Base-by-base conservation (phyloP, 2,329 filamentous ascomycete species). In the Diplocarpon rosae region DNA sequence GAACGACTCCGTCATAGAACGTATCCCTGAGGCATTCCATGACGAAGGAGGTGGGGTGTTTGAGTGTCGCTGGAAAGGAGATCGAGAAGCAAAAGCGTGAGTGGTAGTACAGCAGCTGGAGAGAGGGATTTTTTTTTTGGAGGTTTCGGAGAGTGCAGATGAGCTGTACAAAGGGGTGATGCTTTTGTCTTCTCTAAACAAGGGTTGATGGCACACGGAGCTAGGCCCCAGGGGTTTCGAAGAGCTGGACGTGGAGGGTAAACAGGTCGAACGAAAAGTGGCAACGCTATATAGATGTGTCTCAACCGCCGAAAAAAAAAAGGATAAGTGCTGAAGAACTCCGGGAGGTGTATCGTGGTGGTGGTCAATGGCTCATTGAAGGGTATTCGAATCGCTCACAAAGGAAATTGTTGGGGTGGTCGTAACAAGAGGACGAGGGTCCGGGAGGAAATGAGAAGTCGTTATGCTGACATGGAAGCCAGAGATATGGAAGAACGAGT, bases 21-120 rank as follows among this genome's bases (percentile, higher is more conserved):
- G 80, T 75, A 68, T 88, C 79, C 69, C 81, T 80, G 72, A 94
- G 78, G 72, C 87, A 94, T 69, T 88, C 85, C 87, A 94, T 83
- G 50, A 40, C 45, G 40, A 39, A 41, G 39, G 13, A 37, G 41
- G 46, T 48, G 46, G 3, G 30, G 11, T 12, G 30, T 4, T 12
- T 5, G 11, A 14, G 4, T 32, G 9, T 3, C 10, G 30, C 30
- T 32, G 30, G 30, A 32, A 14, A 32, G 10, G 3, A 32, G 40
- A 14, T 31, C 38, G 36, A 30, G 30, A n/a, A n/a, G 47, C 42
- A 45, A 40, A 17, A 37, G 49, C 54, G 52, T 45, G 31, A 49
- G 50, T 57, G 58, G 47, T 59, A 46, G 54, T 61, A 61, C 57
- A 61, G 52, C 53, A 48, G 53, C 52, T 51, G 30, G n/a, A n/a